A percentile compares a stretch with the other conserved stretches of the same genome.
Evolutionary conservation across 768 basidiomycete genomes (phyloP).

Genomic region (Trametes elegans): DNA sequence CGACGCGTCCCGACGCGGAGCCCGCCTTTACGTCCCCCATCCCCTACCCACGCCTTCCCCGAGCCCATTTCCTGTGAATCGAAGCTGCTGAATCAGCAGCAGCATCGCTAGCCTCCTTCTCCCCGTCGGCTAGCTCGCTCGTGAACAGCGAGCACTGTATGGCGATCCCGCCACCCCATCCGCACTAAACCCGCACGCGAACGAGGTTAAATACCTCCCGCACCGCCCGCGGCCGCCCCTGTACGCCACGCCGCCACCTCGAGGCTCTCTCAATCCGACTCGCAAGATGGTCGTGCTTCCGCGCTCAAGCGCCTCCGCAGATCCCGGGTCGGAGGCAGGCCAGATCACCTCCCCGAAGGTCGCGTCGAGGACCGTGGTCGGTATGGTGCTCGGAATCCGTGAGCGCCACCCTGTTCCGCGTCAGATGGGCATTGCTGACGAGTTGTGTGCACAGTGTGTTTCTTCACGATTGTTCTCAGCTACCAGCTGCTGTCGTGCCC

Average conservation of each 20-base stretch:
- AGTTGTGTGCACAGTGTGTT: constrained; percentile 11
- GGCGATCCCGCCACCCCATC: not conserved
- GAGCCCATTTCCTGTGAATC: not conserved
- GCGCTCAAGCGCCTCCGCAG: not conserved
- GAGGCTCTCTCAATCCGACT: not conserved
- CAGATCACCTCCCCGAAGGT: constrained; percentile 14
- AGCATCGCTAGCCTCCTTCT: not conserved
- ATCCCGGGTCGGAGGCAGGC: not conserved
- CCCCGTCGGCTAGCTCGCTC: not conserved
- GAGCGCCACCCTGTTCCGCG: not conserved
- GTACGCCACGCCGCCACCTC: not conserved
- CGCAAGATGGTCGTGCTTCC: constrained; percentile 12
- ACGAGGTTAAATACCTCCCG: not conserved
- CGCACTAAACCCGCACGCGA: constrained; percentile 6
- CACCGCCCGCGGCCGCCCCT: not conserved
- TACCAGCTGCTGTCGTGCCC: constrained; percentile 20
- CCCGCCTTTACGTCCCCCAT: too few species aligned
- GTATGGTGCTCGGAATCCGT: constrained; percentile 22
- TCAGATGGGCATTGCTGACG: not conserved
- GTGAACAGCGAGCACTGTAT: not conserved
- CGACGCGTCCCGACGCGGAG: too few species aligned
- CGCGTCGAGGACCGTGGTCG: constrained; percentile 19
- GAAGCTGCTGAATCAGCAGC: not conserved
- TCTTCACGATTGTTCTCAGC: constrained; percentile 19
- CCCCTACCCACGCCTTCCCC: too few species aligned